phyloP scores from a whole-genome alignment of 805 yeast genomes.

The Kodamaea neixiangensis region DNA sequence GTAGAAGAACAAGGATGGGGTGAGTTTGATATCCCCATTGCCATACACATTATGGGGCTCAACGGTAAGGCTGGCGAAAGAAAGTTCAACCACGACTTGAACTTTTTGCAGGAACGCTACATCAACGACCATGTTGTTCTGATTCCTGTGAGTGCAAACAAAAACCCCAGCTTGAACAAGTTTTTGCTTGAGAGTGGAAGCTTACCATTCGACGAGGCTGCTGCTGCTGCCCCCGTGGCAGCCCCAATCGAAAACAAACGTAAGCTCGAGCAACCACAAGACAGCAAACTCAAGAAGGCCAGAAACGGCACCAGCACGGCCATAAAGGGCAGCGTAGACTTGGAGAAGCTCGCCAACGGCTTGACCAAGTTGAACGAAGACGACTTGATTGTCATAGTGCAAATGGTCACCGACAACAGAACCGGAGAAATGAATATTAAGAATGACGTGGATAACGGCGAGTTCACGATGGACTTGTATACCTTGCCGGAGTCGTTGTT shows the following conservation, averaged over 20 bases:
- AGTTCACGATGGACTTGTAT: slow-evolving; percentile 92
- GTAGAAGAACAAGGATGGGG: slow-evolving; percentile 98
- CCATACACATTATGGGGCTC: slow-evolving; percentile 61
- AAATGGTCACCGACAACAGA: slow-evolving; percentile 95
- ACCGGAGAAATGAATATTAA: slow-evolving; percentile 94
- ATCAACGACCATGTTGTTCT: slow-evolving; percentile 73
- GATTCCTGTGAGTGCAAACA: slow-evolving; percentile 62
- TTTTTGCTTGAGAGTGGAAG: slow-evolving; percentile 81
- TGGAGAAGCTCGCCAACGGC: slow-evolving; percentile 88
- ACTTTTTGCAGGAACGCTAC: slow-evolving; percentile 77
- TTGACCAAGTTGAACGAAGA: slow-evolving; percentile 88
- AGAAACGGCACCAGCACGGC: slow-evolving; percentile 51
- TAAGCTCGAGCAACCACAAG: slow-evolving; percentile 15
- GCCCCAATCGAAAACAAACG: slow-evolving; percentile 16
- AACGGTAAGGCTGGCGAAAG: slow-evolving; percentile 86
- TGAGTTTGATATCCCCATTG: slow-evolving; percentile 86
- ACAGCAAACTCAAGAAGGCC: slow-evolving; percentile 45
- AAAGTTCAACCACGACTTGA: slow-evolving; percentile 84
- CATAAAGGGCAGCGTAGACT: slow-evolving; percentile 74
- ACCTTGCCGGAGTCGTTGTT: slow-evolving; percentile 89
- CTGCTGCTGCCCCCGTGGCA: slow-evolving; percentile 23
- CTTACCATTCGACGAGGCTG: slow-evolving; percentile 56
- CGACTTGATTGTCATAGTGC: slow-evolving; percentile 91
- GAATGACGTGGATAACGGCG: slow-evolving; percentile 95
- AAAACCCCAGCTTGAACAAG: slow-evolving; percentile 65